Base-by-base conservation (phyloP, 441 rosid species). In the Arabidopsis hybrid region DNA sequence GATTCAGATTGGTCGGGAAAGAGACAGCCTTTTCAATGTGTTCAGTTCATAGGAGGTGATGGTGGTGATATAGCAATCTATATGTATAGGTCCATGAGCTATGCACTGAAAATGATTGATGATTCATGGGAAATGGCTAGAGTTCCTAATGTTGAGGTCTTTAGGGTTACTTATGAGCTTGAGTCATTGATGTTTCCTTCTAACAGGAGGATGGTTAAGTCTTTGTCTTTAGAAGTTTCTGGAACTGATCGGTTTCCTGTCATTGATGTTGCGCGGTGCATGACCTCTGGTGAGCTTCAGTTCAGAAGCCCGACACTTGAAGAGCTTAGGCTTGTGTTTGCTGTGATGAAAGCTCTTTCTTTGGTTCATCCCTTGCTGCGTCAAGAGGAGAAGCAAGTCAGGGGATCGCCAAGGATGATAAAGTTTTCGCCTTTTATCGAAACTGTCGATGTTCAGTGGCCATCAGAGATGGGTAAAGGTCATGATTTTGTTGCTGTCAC, bases 381-480 rank as follows among this genome's bases (percentile, higher is more conserved):
- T 76, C 85, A 75, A 46, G 91, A 84, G 69, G 87, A 80, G 57
- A 83, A 78, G 36, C 84, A 85, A 31, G 87, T 79, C 71, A 71
- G 83, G n/a, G 82, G 81, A 67, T 80, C 76, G 84, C 77, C 89
- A 8, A 82, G 79, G 66, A 62, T 74, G 65, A 36, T 82, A 5
- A 60, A 62, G 77, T 88, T 89, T 77, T 88, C 74, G 31, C 88
- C 89, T 32, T 85, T 89, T 71, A 89, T 89, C 12, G 92, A 89
- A 73, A 88, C 95, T 32, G 91, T 88, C 51, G 96, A 90, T 71
- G 82, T 90, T 61, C 88, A 90, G 71, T 88, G 93, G 90, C 90
- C 90, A 76, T 74, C 71, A 39, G 93, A 87, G 78, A 85, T 87
- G 89, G 82, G 58, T 13, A 84, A 80, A 62, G 83, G 78, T 12